Conservation (phyloP, 1,139 yeast species). For the Nadsonia commutata region DNA sequence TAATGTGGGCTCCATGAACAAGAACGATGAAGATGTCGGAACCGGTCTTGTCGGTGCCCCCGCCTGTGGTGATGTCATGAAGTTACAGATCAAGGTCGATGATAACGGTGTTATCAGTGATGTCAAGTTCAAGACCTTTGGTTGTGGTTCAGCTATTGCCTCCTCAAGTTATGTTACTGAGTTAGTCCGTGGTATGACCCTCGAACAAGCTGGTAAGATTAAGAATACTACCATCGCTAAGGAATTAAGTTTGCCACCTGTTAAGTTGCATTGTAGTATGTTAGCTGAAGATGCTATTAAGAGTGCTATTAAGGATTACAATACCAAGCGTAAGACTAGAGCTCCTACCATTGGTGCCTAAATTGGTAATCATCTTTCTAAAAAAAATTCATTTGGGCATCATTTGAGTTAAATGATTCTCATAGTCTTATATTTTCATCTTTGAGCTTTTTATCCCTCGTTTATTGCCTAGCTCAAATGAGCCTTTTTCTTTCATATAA, state of each 20-base stretch:
- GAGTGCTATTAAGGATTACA: conserved; percentile 91
- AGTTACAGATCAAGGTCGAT: conserved; percentile 89
- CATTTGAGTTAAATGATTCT: too few relatives aligned
- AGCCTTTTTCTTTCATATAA: too few relatives aligned
- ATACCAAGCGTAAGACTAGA: conserved; percentile 38
- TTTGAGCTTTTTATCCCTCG: too few relatives aligned
- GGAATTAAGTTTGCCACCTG: conserved; percentile 91
- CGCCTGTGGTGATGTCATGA: conserved; percentile 98
- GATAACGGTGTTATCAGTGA: conserved; percentile 82
- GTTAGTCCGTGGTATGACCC: conserved; percentile 83
- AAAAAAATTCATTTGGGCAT: too few relatives aligned
- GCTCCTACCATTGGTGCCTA: conserved; percentile 25
- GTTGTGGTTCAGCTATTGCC: conserved; percentile 97
- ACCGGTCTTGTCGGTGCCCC: conserved; percentile 97
- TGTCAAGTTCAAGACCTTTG: conserved; percentile 95
- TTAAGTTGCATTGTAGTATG: conserved; percentile 94
- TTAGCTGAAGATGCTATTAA: conserved; percentile 97
- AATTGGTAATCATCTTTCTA: too few relatives aligned
- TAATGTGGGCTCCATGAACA: conserved; percentile 87
- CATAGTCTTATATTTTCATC: too few relatives aligned
- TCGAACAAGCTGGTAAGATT: conserved; percentile 85
- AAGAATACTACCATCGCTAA: conserved; percentile 87
- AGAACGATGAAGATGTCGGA: conserved; percentile 67
- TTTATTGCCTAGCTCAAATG: too few relatives aligned
- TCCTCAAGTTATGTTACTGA: conserved; percentile 91